These are phyloP conservation scores for Microbotryum violaceum DNA, from an alignment of 1,284 basidiomycete species.

Conservation along the genomic window DNA sequence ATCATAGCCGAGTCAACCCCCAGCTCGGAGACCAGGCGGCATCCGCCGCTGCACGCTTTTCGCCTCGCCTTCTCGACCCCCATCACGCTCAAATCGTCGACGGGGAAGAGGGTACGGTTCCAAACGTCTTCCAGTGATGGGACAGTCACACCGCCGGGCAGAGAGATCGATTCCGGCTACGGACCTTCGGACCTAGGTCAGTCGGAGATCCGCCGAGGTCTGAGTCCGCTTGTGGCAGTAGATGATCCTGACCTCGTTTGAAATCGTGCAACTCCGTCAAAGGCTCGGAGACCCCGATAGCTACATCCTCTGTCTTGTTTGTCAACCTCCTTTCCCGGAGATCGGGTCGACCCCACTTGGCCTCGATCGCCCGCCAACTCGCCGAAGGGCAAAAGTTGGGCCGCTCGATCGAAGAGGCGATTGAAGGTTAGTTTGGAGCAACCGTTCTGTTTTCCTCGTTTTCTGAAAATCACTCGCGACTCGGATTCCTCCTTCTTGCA, in stretches of 20 bases:
- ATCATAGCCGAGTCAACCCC: no score
- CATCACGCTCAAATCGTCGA: no score
- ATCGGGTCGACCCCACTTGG: slow-evolving; percentile 17
- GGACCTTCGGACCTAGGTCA: slow-evolving; percentile 9
- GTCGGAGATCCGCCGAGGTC: background rate
- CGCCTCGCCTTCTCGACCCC: no score
- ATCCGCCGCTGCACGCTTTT: no score
- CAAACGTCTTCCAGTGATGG: no score
- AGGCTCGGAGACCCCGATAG: background rate
- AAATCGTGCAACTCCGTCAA: background rate
- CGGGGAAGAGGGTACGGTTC: no score
- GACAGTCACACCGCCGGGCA: background rate
- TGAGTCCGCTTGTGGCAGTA: background rate
- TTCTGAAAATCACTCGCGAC: no score
- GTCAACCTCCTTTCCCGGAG: slow-evolving; percentile 21
- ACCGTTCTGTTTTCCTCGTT: no score
- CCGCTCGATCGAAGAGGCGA: background rate
- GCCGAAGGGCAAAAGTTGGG: background rate
- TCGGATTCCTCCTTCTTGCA: no score
- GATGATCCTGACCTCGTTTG: background rate
- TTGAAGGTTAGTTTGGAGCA: slow-evolving; percentile 11
- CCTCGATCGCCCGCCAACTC: slow-evolving; percentile 7
- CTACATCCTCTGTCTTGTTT: background rate
- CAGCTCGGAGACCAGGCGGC: no score
- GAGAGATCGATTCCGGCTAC: slow-evolving; percentile 11